Evolutionary conservation across 2,329 filamentous ascomycete species (phyloP).

Genomic region (Verticillium tricorpus): DNA sequence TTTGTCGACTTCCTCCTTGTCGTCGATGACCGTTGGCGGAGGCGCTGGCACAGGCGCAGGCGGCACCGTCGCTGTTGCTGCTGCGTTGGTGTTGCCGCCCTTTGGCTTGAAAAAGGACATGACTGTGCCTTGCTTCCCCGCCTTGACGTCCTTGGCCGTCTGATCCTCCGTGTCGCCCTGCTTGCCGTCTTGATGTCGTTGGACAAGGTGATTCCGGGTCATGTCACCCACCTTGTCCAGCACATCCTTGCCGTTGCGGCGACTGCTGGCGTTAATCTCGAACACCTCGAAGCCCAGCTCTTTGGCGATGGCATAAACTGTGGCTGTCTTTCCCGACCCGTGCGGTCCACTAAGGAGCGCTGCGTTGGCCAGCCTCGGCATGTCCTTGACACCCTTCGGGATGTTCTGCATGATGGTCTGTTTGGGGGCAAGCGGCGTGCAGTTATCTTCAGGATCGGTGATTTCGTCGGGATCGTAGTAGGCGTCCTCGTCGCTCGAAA

Average conservation of each 20-base stretch:
- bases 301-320: conserved; percentile 85
- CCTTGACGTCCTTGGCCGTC: conserved; percentile 54
- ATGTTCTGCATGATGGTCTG: conserved; percentile 50
- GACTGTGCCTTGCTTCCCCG: conserved; percentile 73
- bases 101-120: conserved; percentile 72
- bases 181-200: conserved; percentile 32
- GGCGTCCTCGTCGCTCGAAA: conserved; percentile 72
- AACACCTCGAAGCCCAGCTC: conserved; percentile 93
- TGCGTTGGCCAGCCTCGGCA: conserved; percentile 60
- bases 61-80: conserved; percentile 7
- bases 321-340: conserved; percentile 89
- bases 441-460: conserved; percentile 52
- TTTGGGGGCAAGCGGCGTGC: conserved; percentile 29
- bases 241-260: conserved; percentile 84
- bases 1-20: conserved; percentile 13
- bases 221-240: conserved; percentile 92
- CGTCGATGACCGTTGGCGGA: neutral
- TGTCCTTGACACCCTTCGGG: conserved; percentile 34
- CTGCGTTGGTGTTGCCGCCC: conserved; percentile 21
- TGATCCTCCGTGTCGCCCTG: conserved; percentile 35
- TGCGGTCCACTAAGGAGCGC: conserved; percentile 86
- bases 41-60: conserved; percentile 1
- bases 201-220: conserved; percentile 89
- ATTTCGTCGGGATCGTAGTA: conserved; percentile 62
- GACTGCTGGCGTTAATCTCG: conserved; percentile 81